Conservation (phyloP, 306 rosid genomes). For the Sphenostylis stenocarpa region DNA sequence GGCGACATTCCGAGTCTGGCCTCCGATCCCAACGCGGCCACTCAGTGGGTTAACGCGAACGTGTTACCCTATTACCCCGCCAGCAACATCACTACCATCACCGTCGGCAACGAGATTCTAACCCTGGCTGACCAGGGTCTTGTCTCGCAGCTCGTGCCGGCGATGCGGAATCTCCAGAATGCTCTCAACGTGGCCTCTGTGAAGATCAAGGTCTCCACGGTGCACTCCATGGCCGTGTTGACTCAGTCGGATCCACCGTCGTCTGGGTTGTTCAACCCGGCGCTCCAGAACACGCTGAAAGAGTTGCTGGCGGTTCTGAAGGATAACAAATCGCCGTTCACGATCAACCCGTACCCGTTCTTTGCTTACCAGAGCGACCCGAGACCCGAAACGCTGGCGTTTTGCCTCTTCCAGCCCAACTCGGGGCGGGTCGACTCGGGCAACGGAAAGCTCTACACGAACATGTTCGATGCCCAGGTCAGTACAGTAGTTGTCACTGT, state of each 20-base stretch:
- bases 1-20: slow-evolving; percentile 71
- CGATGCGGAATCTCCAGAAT: slow-evolving; percentile 72
- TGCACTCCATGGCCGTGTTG: slow-evolving; percentile 79
- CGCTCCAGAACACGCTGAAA: slow-evolving; percentile 37
- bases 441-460: slow-evolving; percentile 70
- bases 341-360: slow-evolving; percentile 83
- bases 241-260: slow-evolving; percentile 85
- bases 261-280: slow-evolving; percentile 62
- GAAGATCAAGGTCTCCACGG: slow-evolving; percentile 71
- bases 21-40: slow-evolving; percentile 63
- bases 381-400: slow-evolving; percentile 80
- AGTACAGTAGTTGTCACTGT: background rate
- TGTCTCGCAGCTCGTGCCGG: slow-evolving; percentile 66
- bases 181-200: slow-evolving; percentile 59
- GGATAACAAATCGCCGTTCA: slow-evolving; percentile 65
- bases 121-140: slow-evolving; percentile 52
- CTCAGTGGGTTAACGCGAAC: slow-evolving; percentile 69
- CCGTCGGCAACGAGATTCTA: slow-evolving; percentile 86
- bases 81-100: slow-evolving; percentile 63
- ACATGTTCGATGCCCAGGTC: slow-evolving; percentile 98
- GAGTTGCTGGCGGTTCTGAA: slow-evolving; percentile 53
- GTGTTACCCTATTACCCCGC: slow-evolving; percentile 69
- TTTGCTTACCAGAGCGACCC: slow-evolving; percentile 84
- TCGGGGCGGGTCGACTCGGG: slow-evolving; percentile 85
- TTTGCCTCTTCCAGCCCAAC: slow-evolving; percentile 78